Evolutionary conservation across 164 flowering plant species (phyloP).

Genomic region (Warburgia ugandensis): DNA sequence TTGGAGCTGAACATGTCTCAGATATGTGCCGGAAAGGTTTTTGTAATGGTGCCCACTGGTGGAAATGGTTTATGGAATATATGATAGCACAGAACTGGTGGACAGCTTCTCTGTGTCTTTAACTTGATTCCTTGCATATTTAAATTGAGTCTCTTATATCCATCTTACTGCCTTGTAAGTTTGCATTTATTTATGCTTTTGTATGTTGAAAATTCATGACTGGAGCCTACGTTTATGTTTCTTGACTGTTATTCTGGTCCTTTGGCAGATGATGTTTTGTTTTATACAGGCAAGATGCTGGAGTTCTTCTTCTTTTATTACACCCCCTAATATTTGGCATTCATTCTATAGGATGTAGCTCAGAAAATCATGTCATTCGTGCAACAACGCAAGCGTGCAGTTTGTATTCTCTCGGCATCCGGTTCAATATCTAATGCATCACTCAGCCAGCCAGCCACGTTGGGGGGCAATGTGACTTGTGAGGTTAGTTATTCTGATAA

Average conservation of each 20-base stretch:
- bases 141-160: too few relatives aligned
- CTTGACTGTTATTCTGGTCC: neutral
- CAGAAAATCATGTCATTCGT: slow-evolving; percentile 71
- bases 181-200: too few relatives aligned
- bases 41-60: too few relatives aligned
- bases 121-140: too few relatives aligned
- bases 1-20: too few relatives aligned
- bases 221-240: too few relatives aligned
- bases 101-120: too few relatives aligned
- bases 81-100: too few relatives aligned
- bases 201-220: too few relatives aligned
- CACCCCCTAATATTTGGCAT: slow-evolving; percentile 2
- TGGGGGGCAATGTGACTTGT: slow-evolving; percentile 69
- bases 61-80: too few relatives aligned
- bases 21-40: too few relatives aligned
- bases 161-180: too few relatives aligned
- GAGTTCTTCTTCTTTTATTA: neutral
- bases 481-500: slow-evolving; percentile 36
- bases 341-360: slow-evolving; percentile 53
- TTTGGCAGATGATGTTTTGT: neutral
- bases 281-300: neutral
- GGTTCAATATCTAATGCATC: slow-evolving; percentile 77
- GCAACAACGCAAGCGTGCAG: slow-evolving; percentile 73
- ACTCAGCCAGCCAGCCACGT: slow-evolving; percentile 75
- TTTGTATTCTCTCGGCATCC: slow-evolving; percentile 85